Evolutionary conservation across 2,329 filamentous ascomycete species (phyloP), one percentile per base, ranked within the genome.

Genomic region (Teratosphaeriaceae sp.): DNA sequence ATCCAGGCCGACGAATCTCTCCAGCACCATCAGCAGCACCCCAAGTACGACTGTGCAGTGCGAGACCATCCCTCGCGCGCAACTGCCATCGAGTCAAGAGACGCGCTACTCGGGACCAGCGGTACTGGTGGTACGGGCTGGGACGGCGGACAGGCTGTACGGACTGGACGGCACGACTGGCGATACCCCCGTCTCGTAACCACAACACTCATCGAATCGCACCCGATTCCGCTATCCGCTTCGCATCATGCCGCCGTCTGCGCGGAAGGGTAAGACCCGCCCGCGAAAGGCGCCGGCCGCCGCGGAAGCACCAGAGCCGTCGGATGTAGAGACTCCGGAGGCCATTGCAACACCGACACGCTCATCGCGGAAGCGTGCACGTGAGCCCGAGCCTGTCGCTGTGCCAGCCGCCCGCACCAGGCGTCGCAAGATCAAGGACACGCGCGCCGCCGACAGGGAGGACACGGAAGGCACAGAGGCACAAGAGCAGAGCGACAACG

Each of bases 281-380:
- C 55, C 50, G 42, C 55, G 57, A 33, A 54, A 52, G 43, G 57
- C 53, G 22, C 52, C 55, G 38, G 53, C 57, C 16, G 46, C 54
- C 19, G 46, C 52, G 18, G 55, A 55, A 38, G 43, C 47, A 9
- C 46, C 48, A n/a, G 51, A 63, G 42, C 54, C 55, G 16, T 65
- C 63, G 21, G 69, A 72, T 50, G 54, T 52, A 22, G 62, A 64
- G 29, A 70, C 68, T 16, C 68, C 68, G 45, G 70, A 72, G 49
- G 64, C 67, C 21, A 68, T 71, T 53, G 61, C 67, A 49, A 73
- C 70, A 19, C 70, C 70, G 38, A 66, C 69, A 38, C 64, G 70
- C 42, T 70, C 70, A 48, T 67, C 68, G 43, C 21, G 69, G 58
- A 67, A 70, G 57, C 56, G 62, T 30, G 53, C 60, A 54, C 69